These are phyloP conservation scores for Pseudocercospora musae DNA, from an alignment of 2,329 filamentous ascomycete genomes.

Conservation along the genomic window DNA sequence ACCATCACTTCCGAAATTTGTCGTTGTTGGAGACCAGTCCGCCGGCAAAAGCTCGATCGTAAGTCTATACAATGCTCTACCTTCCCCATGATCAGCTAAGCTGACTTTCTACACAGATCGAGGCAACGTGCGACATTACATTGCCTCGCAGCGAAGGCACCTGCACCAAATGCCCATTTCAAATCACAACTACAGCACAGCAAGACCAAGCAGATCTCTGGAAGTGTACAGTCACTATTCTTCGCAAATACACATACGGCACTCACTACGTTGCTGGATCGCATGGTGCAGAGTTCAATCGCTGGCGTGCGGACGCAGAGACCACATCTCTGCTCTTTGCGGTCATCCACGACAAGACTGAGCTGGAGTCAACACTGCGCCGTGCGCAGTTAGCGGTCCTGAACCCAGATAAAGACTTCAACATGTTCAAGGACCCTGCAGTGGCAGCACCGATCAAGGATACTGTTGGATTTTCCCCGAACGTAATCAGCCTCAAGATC, in stretches of 20 bases:
- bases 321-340: constrained; percentile 58
- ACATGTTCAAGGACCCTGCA: constrained; percentile 35
- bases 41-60: constrained; percentile 72
- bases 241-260: constrained; percentile 60
- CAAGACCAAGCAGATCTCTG: constrained; percentile 49
- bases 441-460: constrained; percentile 19
- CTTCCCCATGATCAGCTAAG: too few species aligned
- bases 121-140: constrained; percentile 58
- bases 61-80: too few species aligned
- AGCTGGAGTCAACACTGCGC: constrained; percentile 65
- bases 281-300: constrained; percentile 63
- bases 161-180: constrained; percentile 74
- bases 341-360: constrained; percentile 56
- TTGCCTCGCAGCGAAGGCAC: constrained; percentile 68
- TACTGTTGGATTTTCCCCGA: constrained; percentile 73
- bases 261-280: constrained; percentile 49
- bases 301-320: constrained; percentile 56
- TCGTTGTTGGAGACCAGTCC: constrained; percentile 80
- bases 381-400: constrained; percentile 76
- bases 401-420: constrained; percentile 58
- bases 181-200: constrained; percentile 64
- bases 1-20: constrained; percentile 71
- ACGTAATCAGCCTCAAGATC: constrained; percentile 74
- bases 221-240: constrained; percentile 65
- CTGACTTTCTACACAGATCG: too few species aligned